These are phyloP conservation scores for Pyropia haitanensis DNA, from an alignment of 23 red algal species.

Conservation along the genomic window DNA sequence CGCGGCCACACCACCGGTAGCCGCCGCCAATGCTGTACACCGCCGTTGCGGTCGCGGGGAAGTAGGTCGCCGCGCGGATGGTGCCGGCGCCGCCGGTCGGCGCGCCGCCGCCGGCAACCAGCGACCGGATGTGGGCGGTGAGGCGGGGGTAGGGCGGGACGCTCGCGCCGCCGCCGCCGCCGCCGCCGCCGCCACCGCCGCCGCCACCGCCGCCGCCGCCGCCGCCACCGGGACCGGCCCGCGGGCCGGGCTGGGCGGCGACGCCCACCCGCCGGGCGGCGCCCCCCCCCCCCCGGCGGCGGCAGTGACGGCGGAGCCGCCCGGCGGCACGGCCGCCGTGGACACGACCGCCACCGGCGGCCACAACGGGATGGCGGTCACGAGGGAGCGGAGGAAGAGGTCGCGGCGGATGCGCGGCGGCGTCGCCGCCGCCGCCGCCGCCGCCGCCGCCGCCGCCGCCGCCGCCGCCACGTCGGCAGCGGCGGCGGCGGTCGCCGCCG, in stretches of 20 bases:
- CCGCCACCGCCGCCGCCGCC: neutral
- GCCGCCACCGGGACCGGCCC: too few relatives aligned
- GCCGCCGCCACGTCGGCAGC: too few relatives aligned
- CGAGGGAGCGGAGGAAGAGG: too few relatives aligned
- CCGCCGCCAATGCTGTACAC: constrained; percentile 59
- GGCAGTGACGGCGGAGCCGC: too few relatives aligned
- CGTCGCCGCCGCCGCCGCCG: neutral
- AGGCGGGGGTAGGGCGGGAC: neutral
- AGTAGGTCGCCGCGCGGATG: constrained; percentile 27
- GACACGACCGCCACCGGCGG: too few relatives aligned
- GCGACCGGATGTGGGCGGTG: neutral
- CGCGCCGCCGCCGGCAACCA: neutral
- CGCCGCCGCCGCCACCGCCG: neutral
- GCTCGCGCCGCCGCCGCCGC: neutral
- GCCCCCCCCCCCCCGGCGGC: too few relatives aligned
- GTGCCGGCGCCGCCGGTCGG: neutral
- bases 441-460: too few relatives aligned
- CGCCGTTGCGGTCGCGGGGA: constrained; percentile 13
- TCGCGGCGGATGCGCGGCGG: neutral
- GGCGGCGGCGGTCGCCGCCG: too few relatives aligned
- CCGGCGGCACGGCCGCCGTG: too few relatives aligned
- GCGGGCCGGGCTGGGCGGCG: too few relatives aligned
- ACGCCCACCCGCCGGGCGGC: too few relatives aligned
- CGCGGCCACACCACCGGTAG: constrained; percentile 57
- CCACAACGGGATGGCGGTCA: too few relatives aligned